phyloP scores from a whole-genome alignment of 2,329 filamentous ascomycete genomes.

The Xylariaceae sp. region DNA sequence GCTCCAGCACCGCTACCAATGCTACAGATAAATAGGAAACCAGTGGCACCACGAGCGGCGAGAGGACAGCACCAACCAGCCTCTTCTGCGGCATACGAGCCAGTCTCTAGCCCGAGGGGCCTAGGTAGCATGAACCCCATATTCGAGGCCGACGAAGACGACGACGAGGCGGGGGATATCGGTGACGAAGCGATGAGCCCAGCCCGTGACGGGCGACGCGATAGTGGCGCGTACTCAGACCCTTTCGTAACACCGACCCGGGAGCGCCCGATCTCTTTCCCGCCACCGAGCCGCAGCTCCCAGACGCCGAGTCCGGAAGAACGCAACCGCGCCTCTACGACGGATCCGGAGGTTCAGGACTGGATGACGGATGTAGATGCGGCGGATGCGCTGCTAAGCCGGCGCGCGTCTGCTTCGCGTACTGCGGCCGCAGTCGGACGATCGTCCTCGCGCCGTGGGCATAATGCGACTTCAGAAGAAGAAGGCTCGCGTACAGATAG shows the following conservation, averaged over 20 bases:
- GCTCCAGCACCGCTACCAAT: constrained; percentile 12
- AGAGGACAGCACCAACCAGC: constrained; percentile 38
- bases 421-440: constrained; percentile 20
- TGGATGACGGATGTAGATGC: constrained; percentile 56
- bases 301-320: constrained; percentile 42
- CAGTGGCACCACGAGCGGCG: constrained; percentile 29
- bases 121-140: constrained; percentile 53
- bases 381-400: constrained; percentile 48
- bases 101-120: constrained; percentile 25
- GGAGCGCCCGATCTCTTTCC: constrained; percentile 27
- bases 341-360: constrained; percentile 52
- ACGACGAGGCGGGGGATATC: constrained; percentile 40
- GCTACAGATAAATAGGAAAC: constrained; percentile 28
- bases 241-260: constrained; percentile 48
- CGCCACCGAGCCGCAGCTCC: constrained; percentile 34
- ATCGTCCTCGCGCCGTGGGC: constrained; percentile 17
- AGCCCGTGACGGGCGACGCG: constrained; percentile 18
- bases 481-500: constrained; percentile 50
- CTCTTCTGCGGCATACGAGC: constrained; percentile 30
- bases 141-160: constrained; percentile 56
- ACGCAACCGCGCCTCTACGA: constrained; percentile 26
- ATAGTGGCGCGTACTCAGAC: constrained; percentile 38
- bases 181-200: constrained; percentile 30
- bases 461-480: constrained; percentile 35
- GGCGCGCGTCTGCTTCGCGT: constrained; percentile 39